A percentile compares a stretch with the other conserved stretches of the same genome.
phyloP scores from a whole-genome alignment of 2,329 filamentous ascomycete species.

The Epichloe gansuensis region DNA sequence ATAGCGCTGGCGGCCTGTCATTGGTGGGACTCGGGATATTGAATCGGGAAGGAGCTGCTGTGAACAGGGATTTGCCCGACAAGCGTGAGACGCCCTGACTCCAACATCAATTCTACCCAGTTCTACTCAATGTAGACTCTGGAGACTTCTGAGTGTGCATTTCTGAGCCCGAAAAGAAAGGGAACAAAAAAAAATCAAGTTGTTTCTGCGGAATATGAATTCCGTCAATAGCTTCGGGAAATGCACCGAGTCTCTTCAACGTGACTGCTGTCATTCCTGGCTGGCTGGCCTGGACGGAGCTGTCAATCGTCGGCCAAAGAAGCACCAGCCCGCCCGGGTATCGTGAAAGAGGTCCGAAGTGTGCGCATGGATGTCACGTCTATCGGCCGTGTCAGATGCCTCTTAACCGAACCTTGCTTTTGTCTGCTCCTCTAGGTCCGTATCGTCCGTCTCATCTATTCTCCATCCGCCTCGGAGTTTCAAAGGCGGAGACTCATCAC shows the following conservation, averaged over 20 bases:
- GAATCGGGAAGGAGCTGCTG: slow-evolving; percentile 1
- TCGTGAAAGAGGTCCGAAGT: neutral
- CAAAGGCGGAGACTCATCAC: too few species aligned
- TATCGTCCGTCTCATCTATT: neutral
- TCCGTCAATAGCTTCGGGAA: too few species aligned
- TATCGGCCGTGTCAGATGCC: neutral
- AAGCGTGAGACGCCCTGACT: neutral
- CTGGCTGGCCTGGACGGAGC: too few species aligned
- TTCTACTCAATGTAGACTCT: neutral
- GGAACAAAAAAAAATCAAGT: too few species aligned
- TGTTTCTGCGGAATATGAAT: too few species aligned
- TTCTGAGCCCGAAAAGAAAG: too few species aligned
- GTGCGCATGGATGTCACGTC: neutral
- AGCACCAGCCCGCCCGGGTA: neutral
- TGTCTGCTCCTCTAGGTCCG: neutral
- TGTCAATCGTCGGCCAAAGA: neutral
- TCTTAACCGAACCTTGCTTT: neutral
- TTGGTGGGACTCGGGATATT: neutral
- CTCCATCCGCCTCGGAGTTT: too few species aligned
- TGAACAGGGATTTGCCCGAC: slow-evolving; percentile 1
- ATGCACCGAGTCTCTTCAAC: too few species aligned
- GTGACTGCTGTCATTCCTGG: too few species aligned
- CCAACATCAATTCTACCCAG: neutral
- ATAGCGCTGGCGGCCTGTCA: neutral
- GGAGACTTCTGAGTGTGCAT: too few species aligned